Evolutionary conservation across 129 eudicot species (phyloP).

Genomic region (Erigeron canadensis): DNA sequence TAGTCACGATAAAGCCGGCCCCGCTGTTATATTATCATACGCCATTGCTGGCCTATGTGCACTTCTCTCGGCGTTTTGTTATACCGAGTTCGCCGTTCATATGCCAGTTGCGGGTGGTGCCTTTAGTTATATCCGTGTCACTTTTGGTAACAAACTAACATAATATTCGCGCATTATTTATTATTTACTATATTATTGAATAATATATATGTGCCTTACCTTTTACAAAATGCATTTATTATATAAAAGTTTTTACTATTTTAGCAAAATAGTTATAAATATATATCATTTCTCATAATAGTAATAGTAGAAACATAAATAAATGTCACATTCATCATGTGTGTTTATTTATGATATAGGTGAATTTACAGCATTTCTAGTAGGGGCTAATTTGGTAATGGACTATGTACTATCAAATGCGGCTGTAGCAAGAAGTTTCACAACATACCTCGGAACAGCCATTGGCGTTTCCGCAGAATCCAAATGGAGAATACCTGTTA

Average conservation of each 20-base stretch:
- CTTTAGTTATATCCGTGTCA: conserved; percentile 92
- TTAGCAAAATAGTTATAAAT: too few species aligned
- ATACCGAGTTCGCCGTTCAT: conserved; percentile 96
- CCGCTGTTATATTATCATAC: conserved; percentile 77
- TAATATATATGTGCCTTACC: too few species aligned
- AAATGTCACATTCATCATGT: conserved; percentile 20
- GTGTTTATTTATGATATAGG: conserved; percentile 35
- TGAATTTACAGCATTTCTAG: conserved; percentile 76
- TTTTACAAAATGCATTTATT: too few species aligned
- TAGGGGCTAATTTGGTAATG: conserved; percentile 82
- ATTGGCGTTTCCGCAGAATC: conserved; percentile 59
- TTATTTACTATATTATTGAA: too few species aligned
- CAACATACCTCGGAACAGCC: conserved; percentile 78
- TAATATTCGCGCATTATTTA: too few species aligned
- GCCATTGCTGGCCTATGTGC: conserved; percentile 96
- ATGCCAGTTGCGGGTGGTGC: conserved; percentile 99
- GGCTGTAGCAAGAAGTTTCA: conserved; percentile 88
- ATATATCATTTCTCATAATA: too few species aligned
- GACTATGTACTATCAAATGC: conserved; percentile 94
- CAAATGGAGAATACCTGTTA: conserved; percentile 58
- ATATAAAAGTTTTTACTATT: too few species aligned
- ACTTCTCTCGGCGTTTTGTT: conserved; percentile 91
- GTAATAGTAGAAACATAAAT: neutral
- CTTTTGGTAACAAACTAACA: conserved; percentile 47
- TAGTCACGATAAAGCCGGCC: conserved; percentile 61